Base-by-base conservation (phyloP, 139 green algal species). In the Chlorella ohadii region DNA sequence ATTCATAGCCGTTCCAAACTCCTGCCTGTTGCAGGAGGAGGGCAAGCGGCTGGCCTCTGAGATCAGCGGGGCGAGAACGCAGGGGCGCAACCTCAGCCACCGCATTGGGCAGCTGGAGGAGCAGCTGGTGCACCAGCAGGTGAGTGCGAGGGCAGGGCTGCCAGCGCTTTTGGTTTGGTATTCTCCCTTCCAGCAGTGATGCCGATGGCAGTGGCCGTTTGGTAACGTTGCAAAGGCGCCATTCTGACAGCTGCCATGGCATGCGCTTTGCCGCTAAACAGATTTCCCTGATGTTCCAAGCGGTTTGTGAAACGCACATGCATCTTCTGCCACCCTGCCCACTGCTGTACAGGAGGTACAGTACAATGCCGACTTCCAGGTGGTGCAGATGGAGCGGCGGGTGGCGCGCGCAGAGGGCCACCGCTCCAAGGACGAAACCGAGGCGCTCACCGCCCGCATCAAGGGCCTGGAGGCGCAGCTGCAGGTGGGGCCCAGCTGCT, bases 281-380 rank as follows among this genome's bases (percentile, higher is more conserved):
- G n/a, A n/a, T n/a, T n/a, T n/a, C n/a, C n/a, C n/a, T n/a, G n/a
- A n/a, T n/a, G n/a, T n/a, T n/a, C n/a, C n/a, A n/a, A n/a, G n/a
- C n/a, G n/a, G n/a, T n/a, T n/a, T n/a, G n/a, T n/a, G n/a, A n/a
- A n/a, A n/a, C n/a, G n/a, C n/a, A n/a, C n/a, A n/a, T n/a, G n/a
- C n/a, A n/a, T n/a, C n/a, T n/a, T n/a, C n/a, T n/a, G n/a, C n/a
- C n/a, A n/a, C n/a, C n/a, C n/a, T n/a, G n/a, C n/a, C 22, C 64
- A 71, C 13, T 38, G 28, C 64, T 71, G 64, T 9, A 39, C 56
- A 96, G 85, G 94, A 98, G 92, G 85, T 97, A 84, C 87, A 97
- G 78, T 98, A 98, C 85, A 93, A 91, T 34, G 92, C 94, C 20
- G 92, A 97, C 83, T 97, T 96, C 81, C 84, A 94, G 88, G 86